Percentiles rank a stretch among this genome's conserved stretches.
Conservation (phyloP, 495 filamentous ascomycete genomes). For the Podospora sp. region DNA sequence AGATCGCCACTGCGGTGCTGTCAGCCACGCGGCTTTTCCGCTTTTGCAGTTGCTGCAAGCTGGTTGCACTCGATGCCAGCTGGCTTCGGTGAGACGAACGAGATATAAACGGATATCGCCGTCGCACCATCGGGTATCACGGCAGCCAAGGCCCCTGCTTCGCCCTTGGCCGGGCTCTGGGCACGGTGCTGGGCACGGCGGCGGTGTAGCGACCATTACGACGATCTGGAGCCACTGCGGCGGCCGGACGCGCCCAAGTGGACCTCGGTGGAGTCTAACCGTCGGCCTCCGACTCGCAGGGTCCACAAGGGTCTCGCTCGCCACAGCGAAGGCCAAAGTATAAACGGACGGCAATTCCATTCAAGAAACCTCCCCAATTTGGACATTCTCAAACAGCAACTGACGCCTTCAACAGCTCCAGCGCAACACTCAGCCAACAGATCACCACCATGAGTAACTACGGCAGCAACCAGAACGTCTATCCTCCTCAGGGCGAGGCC, state of each 20-base stretch:
- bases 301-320: neutral
- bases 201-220: neutral
- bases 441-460: conserved; percentile 12
- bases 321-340: neutral
- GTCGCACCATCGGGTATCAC: neutral
- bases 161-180: too few relatives aligned
- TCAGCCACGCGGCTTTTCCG: neutral
- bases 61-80: neutral
- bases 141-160: neutral
- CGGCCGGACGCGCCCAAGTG: conserved; percentile 2
- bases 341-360: neutral
- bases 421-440: neutral
- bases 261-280: neutral
- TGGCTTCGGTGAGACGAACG: neutral
- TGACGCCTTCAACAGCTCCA: neutral
- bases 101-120: neutral
- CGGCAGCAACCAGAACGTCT: conserved; percentile 19
- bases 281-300: conserved; percentile 4
- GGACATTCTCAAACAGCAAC: neutral
- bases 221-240: neutral
- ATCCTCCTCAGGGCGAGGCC: conserved; percentile 25
- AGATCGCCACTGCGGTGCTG: neutral
- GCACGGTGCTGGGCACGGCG: conserved; percentile 5
- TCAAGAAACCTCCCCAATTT: too few relatives aligned
- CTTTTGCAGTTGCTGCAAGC: neutral